Conservation (phyloP, 2,329 filamentous ascomycete genomes). For the Talaromyces islandicus region DNA sequence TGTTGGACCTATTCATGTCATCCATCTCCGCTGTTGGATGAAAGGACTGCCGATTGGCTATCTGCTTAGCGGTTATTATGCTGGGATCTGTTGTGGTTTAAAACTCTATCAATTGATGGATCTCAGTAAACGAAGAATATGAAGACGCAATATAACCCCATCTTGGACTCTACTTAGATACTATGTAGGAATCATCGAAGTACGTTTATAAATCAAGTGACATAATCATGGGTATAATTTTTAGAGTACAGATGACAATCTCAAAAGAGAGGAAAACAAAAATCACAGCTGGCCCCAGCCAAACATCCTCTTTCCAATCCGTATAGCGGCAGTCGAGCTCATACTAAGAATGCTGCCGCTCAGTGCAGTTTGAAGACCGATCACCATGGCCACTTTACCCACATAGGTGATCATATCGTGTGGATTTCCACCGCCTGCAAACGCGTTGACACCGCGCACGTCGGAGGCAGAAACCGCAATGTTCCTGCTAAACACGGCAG, state of each 20-base stretch:
- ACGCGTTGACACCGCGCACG: slow-evolving; percentile 25
- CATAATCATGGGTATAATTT: neutral
- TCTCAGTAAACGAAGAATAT: neutral
- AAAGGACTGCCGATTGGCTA: too few relatives aligned
- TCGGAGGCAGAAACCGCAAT: slow-evolving; percentile 17
- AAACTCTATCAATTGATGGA: neutral
- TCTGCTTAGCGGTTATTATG: too few relatives aligned
- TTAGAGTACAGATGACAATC: neutral
- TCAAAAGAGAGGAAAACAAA: neutral
- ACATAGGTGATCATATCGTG: slow-evolving; percentile 28
- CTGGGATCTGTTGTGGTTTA: neutral
- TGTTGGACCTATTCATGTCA: neutral
- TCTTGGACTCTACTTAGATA: neutral
- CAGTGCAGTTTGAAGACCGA: slow-evolving; percentile 31
- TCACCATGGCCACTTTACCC: slow-evolving; percentile 30
- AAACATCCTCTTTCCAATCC: slow-evolving; percentile 34
- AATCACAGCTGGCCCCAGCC: slow-evolving; percentile 29
- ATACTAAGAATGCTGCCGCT: slow-evolving; percentile 34
- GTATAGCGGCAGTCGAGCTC: slow-evolving; percentile 30
- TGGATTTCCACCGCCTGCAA: slow-evolving; percentile 29
- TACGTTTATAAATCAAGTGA: neutral
- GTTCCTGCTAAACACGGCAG: slow-evolving; percentile 13
- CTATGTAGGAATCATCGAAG: neutral
- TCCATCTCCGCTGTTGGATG: neutral
- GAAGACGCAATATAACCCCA: neutral